Evolutionary conservation across 768 basidiomycete genomes (phyloP), one percentile per base, ranked within the genome.

Genomic region (Leccinum longicurvipes): DNA sequence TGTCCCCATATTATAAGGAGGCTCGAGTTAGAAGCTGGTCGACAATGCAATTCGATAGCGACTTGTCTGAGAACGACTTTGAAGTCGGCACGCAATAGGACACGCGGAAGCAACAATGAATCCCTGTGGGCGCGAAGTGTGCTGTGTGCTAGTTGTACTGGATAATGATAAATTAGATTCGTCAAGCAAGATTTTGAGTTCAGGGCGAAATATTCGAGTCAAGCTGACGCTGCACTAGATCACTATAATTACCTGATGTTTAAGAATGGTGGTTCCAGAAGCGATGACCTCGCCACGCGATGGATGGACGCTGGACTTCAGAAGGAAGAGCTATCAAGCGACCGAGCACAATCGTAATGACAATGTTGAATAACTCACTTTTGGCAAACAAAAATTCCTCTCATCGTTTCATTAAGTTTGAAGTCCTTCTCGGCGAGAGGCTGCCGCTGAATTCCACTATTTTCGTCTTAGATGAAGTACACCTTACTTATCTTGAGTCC

Each of bases 391-490:
- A n/a, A n/a, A n/a, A n/a, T n/a, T n/a, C n/a, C n/a, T n/a, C n/a
- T n/a, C n/a, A n/a, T n/a, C n/a, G n/a, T n/a, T n/a, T n/a, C n/a
- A n/a, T n/a, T n/a, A n/a, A n/a, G n/a, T n/a, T n/a, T n/a, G n/a
- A n/a, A n/a, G n/a, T n/a, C n/a, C n/a, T n/a, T n/a, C n/a, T n/a
- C n/a, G n/a, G n/a, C n/a, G n/a, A n/a, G n/a, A n/a, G n/a, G n/a
- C n/a, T 17, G 15, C 8, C 15, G 34, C 34, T 34, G 34, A 17
- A 0, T 34, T 34, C 34, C 34, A 34, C 17, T 34, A 21, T 39
- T 17, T 15, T 24, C 41, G 21, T 66, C 4, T 65, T 62, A 29
- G 60, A 67, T 15, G 65, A 66, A 47, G 51, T 67, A 59, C 19
- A 57, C 64, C 29, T 19, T 64, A 23, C 59, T 47, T 6, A 57